A percentile compares a stretch with the other conserved stretches of the same genome.
Evolutionary conservation across 495 filamentous ascomycete species (phyloP).

Genomic region (Xylaria cubensis): DNA sequence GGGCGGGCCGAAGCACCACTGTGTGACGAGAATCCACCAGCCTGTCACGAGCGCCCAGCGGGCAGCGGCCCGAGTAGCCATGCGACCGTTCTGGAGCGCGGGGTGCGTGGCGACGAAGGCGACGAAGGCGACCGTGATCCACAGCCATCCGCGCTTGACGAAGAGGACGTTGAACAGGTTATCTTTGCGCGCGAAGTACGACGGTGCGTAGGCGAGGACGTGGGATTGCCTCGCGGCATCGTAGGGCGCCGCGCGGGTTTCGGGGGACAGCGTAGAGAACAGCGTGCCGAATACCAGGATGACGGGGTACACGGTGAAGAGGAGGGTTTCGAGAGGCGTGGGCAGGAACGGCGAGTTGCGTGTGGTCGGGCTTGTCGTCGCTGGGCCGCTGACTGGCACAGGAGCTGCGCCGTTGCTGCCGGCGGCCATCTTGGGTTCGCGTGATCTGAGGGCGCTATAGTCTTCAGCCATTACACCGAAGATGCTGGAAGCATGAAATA

Average conservation of each 20-base stretch:
- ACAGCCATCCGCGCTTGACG: constrained; percentile 94
- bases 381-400: neutral
- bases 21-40: constrained; percentile 83
- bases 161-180: constrained; percentile 92
- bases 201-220: constrained; percentile 63
- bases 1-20: constrained; percentile 94
- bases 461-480: constrained; percentile 22
- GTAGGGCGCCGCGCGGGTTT: constrained; percentile 66
- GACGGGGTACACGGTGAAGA: constrained; percentile 72
- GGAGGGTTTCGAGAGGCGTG: constrained; percentile 65
- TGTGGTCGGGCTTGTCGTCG: constrained; percentile 22
- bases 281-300: constrained; percentile 81
- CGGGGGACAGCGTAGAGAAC: constrained; percentile 78
- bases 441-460: constrained; percentile 16
- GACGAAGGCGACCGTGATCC: constrained; percentile 76
- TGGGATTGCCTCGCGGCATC: constrained; percentile 62
- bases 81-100: constrained; percentile 44
- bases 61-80: constrained; percentile 58
- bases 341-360: constrained; percentile 61
- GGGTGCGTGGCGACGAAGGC: constrained; percentile 68
- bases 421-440: constrained; percentile 20
- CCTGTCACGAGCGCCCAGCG: constrained; percentile 74
- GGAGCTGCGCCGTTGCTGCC: neutral
- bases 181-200: constrained; percentile 90
- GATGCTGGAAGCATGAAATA: constrained; percentile 10